Base-by-base conservation (phyloP, 352 stramenopile species). In the Albugo candida region DNA sequence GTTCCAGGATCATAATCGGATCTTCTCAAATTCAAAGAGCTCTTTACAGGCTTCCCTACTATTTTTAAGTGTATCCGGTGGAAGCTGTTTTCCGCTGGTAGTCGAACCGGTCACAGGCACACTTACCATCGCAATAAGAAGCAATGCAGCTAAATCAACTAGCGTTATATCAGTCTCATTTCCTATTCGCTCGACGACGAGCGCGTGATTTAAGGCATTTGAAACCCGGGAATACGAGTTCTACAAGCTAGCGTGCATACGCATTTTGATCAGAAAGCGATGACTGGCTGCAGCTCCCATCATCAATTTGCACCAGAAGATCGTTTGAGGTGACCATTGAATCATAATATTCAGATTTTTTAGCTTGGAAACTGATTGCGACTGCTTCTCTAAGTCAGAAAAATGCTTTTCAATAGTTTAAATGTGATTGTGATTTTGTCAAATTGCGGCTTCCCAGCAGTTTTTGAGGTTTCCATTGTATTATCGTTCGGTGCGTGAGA, bases 111-210 rank as follows among this genome's bases (percentile, higher is more conserved):
- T 92, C 1, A 98, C 83, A 0, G 81, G 95, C 51, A 98, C 85
- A 12, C 89, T 92, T 64, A 97, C 83, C 13, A 92, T 79, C 42
- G 86, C 93, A 14, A 69, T 84, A 10, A 73, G 87, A n/a, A 98
- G 58, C 24, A 97, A 62, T 45, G 82, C 72, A 24, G 88, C 83
- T 21, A 98, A 56, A 38, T 91, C 65, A 13, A 97, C 71, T 13
- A 81, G 61, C 11, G 86, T 96, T 57, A 97, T 63, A 56, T 97
- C 88, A 61, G 80, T 96, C 59, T 96, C 87, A 59, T 97, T 96
- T 19, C 68, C 67, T 41, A 97, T 96, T 1, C 61, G 58, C 48
- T 88, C 57, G 5, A 97, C 85, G n/a, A 96, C 89, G 36, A 74
- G 77, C 34, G 83, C 83, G 54, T 97, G 97, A 58, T 97, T 85